phyloP scores from a whole-genome alignment of 2,329 filamentous ascomycete species.

The Geosmithia flava region DNA sequence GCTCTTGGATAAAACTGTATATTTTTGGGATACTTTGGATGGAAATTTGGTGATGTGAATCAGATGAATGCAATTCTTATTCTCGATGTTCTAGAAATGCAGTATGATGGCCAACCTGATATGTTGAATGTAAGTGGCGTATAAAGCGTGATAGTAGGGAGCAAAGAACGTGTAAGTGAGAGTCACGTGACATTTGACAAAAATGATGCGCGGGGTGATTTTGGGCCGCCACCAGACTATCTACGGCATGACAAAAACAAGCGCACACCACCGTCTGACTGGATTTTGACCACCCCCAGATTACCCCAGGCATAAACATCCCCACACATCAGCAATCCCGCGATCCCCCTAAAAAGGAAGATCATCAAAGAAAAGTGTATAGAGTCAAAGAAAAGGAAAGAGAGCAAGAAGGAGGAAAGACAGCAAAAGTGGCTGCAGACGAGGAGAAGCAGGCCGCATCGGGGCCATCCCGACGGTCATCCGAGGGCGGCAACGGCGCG shows the following conservation, averaged over 20 bases:
- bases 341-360: too few relatives aligned
- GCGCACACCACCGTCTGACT: conserved; percentile 3
- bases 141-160: background rate
- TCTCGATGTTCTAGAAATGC: too few relatives aligned
- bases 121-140: too few relatives aligned
- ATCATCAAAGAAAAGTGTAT: too few relatives aligned
- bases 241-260: conserved; percentile 5
- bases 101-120: too few relatives aligned
- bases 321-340: too few relatives aligned
- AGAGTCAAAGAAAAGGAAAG: background rate
- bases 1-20: too few relatives aligned
- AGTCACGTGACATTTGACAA: background rate
- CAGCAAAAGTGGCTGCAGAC: background rate
- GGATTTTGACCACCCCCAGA: background rate
- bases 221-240: conserved; percentile 1
- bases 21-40: too few relatives aligned
- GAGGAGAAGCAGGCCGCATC: background rate
- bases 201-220: background rate
- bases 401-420: background rate
- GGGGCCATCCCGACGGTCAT: too few relatives aligned
- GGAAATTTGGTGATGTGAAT: too few relatives aligned
- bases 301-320: background rate
- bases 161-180: background rate
- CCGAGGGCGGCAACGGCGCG: too few relatives aligned
- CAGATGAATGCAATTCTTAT: too few relatives aligned